Conservation (phyloP, 805 yeast species). For the Candida sakaeoensis region DNA sequence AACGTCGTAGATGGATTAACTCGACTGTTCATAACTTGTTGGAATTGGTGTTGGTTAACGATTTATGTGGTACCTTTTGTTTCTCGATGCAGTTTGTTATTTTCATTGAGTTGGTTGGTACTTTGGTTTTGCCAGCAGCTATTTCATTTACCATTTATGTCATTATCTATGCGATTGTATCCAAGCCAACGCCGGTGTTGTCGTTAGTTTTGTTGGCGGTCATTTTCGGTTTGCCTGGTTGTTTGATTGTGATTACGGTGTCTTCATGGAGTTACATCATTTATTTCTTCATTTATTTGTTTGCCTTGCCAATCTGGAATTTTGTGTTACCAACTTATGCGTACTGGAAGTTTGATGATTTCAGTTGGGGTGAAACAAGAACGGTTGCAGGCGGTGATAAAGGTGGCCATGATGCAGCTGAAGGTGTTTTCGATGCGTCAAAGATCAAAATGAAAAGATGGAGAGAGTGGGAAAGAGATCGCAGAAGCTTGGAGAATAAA, state of each 20-base stretch:
- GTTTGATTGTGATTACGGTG: conserved; percentile 76
- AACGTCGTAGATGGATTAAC: conserved; percentile 95
- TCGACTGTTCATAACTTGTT: conserved; percentile 90
- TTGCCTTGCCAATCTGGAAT: conserved; percentile 93
- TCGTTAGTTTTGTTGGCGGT: conserved; percentile 73
- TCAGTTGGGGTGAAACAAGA: conserved; percentile 95
- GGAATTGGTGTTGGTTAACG: conserved; percentile 80
- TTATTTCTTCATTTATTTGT: conserved; percentile 75
- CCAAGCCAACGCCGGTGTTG: conserved; percentile 71
- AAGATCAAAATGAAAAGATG: conserved; percentile 88
- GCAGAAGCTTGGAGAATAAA: conserved; percentile 32
- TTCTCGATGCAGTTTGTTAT: conserved; percentile 94
- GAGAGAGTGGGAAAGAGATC: conserved; percentile 85
- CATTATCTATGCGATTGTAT: conserved; percentile 62
- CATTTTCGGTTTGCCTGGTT: conserved; percentile 82
- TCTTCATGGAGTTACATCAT: conserved; percentile 65
- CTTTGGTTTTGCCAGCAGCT: conserved; percentile 86
- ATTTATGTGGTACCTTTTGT: conserved; percentile 91
- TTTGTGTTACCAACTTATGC: conserved; percentile 83
- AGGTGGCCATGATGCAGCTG: conserved; percentile 61
- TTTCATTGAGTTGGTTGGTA: conserved; percentile 78
- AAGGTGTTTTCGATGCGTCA: conserved; percentile 89
- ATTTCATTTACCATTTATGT: conserved; percentile 80
- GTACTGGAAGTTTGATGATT: conserved; percentile 93
- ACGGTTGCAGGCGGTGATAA: conserved; percentile 67